A percentile compares a stretch with the other conserved stretches of the same genome.
phyloP scores from a whole-genome alignment of 176 grass and related monocot species.

The Oryza officinalis region DNA sequence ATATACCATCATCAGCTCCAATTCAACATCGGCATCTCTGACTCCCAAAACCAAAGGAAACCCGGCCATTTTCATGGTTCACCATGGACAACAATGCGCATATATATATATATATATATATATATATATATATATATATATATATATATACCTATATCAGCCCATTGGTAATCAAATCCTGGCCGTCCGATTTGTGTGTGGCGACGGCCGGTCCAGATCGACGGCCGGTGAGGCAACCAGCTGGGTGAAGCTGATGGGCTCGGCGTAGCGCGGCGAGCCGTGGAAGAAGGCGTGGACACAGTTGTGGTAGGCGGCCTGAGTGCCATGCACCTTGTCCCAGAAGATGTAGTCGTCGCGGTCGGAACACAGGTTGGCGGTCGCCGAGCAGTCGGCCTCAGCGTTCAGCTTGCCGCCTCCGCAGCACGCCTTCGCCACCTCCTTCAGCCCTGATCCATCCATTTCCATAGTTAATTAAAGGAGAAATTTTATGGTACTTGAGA shows the following conservation, averaged over 20 bases:
- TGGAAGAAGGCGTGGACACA: slow-evolving; percentile 14
- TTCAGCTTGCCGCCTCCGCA: slow-evolving; percentile 46
- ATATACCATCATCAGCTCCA: not conserved
- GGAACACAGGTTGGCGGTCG: not conserved
- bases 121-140: too few species aligned
- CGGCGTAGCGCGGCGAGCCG: not conserved
- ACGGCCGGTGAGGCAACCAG: not conserved
- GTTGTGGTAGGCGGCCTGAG: slow-evolving; percentile 19
- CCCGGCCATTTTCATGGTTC: not conserved
- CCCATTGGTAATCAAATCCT: not conserved
- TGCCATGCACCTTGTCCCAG: slow-evolving; percentile 51
- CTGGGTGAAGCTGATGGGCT: slow-evolving; percentile 27
- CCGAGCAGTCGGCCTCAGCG: slow-evolving; percentile 26
- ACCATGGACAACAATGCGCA: not conserved
- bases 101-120: too few species aligned
- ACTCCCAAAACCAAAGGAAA: not conserved
- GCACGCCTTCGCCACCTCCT: slow-evolving; percentile 21
- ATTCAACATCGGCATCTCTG: not conserved
- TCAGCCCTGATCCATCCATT: slow-evolving; percentile 13
- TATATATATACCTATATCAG: not conserved
- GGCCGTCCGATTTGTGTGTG: not conserved
- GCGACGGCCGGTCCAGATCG: not conserved
- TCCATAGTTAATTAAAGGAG: too few species aligned
- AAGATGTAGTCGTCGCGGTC: slow-evolving; percentile 42
- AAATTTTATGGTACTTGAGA: too few species aligned